Evolutionary conservation across 495 filamentous ascomycete species (phyloP).

Genomic region (Aspergillus cavernicola): DNA sequence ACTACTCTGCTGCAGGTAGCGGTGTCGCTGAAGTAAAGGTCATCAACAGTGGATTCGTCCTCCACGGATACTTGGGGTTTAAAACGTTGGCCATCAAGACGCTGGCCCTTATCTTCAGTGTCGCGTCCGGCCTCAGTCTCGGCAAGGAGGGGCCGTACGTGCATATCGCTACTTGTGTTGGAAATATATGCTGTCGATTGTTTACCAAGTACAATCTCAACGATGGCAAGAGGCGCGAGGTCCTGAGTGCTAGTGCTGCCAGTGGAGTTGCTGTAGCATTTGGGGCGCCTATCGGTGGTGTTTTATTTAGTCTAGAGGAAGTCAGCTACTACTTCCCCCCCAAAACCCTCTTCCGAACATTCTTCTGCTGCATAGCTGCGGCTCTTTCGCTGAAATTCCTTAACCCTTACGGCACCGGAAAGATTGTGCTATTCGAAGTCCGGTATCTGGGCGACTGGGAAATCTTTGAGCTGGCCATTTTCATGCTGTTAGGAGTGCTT

Average conservation of each 20-base stretch:
- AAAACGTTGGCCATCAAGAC: conserved; percentile 89
- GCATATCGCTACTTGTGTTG: conserved; percentile 93
- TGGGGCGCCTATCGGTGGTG: conserved; percentile 87
- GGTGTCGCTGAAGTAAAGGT: conserved; percentile 97
- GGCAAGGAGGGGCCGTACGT: conserved; percentile 98
- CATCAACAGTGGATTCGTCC: conserved; percentile 93
- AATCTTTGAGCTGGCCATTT: conserved; percentile 83
- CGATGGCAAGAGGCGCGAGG: conserved; percentile 86
- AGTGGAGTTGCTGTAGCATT: conserved; percentile 94
- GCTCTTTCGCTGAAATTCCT: conserved; percentile 89
- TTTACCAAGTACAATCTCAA: conserved; percentile 93
- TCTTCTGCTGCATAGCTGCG: conserved; percentile 95
- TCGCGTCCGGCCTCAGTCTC: conserved; percentile 86
- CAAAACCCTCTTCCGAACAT: conserved; percentile 97
- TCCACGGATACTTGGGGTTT: conserved; percentile 91
- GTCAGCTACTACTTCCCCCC: conserved; percentile 96
- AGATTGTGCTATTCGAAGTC: conserved; percentile 95
- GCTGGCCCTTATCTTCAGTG: conserved; percentile 75
- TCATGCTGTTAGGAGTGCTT: conserved; percentile 78
- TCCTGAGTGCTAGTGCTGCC: conserved; percentile 87
- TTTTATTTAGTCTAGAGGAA: conserved; percentile 92
- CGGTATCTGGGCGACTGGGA: conserved; percentile 91
- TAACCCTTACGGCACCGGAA: conserved; percentile 92
- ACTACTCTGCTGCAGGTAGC: conserved; percentile 94
- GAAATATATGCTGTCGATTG: conserved; percentile 89